Conservation (phyloP, 768 basidiomycete genomes). For the Lactarius hengduanensis region DNA sequence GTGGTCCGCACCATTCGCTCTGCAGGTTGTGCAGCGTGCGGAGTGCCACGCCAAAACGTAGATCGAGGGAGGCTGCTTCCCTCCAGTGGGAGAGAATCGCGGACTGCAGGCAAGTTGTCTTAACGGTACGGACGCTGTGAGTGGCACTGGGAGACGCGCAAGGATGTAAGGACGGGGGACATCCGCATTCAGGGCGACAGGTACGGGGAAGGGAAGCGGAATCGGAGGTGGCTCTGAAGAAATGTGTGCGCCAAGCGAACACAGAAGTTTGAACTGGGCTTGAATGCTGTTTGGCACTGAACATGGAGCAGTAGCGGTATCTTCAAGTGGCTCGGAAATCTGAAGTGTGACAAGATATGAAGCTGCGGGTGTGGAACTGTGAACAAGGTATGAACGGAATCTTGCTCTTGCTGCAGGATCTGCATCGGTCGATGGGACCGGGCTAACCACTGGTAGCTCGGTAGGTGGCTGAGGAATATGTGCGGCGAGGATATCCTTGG, state of each 20-base stretch:
- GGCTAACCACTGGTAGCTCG: constrained; percentile 12
- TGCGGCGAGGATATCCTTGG: constrained; percentile 10
- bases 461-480: constrained; percentile 19
- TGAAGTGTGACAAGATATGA: constrained; percentile 23
- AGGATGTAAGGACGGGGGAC: constrained; percentile 55
- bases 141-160: constrained; percentile 29
- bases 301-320: not conserved
- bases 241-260: constrained; percentile 36
- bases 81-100: constrained; percentile 40
- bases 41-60: constrained; percentile 60
- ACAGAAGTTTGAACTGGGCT: constrained; percentile 31
- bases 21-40: constrained; percentile 67
- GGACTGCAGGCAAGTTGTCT: constrained; percentile 40
- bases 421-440: constrained; percentile 15
- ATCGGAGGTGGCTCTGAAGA: constrained; percentile 46
- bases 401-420: constrained; percentile 8
- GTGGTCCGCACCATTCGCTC: constrained; percentile 74
- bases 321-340: constrained; percentile 5
- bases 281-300: constrained; percentile 32
- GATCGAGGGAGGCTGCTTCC: constrained; percentile 45
- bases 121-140: constrained; percentile 29
- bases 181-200: constrained; percentile 47
- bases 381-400: constrained; percentile 18
- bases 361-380: not conserved
- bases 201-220: constrained; percentile 35